Evolutionary conservation across 1,284 basidiomycete genomes (phyloP), one percentile per base, ranked within the genome.

Genomic region (Marasmius oreades): DNA sequence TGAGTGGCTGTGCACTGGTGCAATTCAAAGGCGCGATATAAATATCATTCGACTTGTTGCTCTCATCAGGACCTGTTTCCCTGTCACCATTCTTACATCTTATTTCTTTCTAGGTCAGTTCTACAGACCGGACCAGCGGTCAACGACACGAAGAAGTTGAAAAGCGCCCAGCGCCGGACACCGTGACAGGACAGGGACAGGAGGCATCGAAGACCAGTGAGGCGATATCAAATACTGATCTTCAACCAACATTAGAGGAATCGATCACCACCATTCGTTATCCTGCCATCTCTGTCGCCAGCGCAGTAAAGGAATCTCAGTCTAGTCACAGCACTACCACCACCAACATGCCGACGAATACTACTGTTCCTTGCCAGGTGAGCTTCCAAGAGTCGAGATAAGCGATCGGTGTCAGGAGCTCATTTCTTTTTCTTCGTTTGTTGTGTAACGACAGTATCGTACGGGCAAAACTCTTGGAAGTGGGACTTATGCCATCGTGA

Each of bases 391-490:
- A 5, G 28, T 5, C 10, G 10, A 22, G 20, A 18, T 22, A 18
- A 24, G 12, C 5, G 39, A 22, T 18, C 20, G 44, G 11, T 11
- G 44, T 33, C 14, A n/a, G 8, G 26, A n/a, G 7, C 18, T n/a
- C 18, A n/a, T 12, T n/a, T 26, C n/a, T 31, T 33, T n/a, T 26
- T 50, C 47, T 12, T 22, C 28, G 45, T 8, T 26, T 8, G 18
- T 26, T 5, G n/a, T n/a, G 6, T 11, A 2, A 16, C 28, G 7
- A 53, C 66, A 95, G 92, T 95, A 95, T 69, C 91, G 92, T 67
- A 95, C 93, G n/a, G 93, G 93, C 61, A 91, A 88, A 73, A 93
- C 90, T 4, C 81, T 95, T 33, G 93, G 95, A 33, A 95, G 92
- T 71, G 95, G 91, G 51, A 97, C 90, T 8, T 95, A 93, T 68